These are phyloP conservation scores for Umbelopsis vinacea DNA, from an alignment of 192 early-diverging fungal species.

Conservation along the genomic window DNA sequence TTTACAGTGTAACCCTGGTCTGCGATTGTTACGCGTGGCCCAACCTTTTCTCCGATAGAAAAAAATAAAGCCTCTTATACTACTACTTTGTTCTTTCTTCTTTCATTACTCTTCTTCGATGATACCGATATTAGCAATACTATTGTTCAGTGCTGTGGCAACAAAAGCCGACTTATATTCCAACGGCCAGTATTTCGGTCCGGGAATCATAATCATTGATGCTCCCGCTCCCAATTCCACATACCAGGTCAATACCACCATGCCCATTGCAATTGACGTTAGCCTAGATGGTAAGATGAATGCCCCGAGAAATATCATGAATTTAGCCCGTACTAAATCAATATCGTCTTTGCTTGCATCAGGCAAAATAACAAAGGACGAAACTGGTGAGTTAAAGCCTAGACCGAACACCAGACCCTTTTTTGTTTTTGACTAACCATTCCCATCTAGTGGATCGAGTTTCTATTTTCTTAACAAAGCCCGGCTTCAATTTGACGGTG, in stretches of 20 bases:
- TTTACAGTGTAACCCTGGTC: neutral
- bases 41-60: too few species aligned
- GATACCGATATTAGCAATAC: neutral
- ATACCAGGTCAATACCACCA: constrained; percentile 25
- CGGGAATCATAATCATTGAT: constrained; percentile 24
- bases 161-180: constrained; percentile 14
- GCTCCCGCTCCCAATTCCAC: constrained; percentile 26
- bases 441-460: constrained; percentile 17
- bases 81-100: neutral
- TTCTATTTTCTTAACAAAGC: constrained; percentile 10
- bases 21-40: neutral
- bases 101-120: neutral
- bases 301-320: neutral
- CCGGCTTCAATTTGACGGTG: constrained; percentile 16
- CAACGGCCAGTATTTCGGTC: constrained; percentile 25
- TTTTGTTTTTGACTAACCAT: too few species aligned
- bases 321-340: neutral
- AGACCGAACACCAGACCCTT: too few species aligned
- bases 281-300: constrained; percentile 19
- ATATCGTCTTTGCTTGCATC: neutral
- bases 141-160: neutral
- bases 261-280: constrained; percentile 25
- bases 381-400: neutral
- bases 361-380: constrained; percentile 16
- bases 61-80: neutral